Evolutionary conservation across 164 flowering plant species (phyloP).

Genomic region (Magnolia changhungtana): DNA sequence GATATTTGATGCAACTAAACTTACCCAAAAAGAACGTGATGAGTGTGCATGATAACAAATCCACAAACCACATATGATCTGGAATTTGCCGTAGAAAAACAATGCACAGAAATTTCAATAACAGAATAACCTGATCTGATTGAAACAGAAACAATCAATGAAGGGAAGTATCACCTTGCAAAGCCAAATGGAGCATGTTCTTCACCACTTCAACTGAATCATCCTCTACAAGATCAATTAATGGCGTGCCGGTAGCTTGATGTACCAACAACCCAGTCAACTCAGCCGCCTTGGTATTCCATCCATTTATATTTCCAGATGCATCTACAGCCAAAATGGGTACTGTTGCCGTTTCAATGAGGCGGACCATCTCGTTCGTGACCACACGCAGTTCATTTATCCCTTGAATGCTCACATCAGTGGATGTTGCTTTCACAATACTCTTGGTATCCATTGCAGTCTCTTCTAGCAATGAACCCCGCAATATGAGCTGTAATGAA

Average conservation of each 20-base stretch:
- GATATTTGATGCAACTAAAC: not conserved
- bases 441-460: constrained; percentile 32
- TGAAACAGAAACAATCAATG: not conserved
- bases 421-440: constrained; percentile 43
- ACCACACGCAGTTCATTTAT: constrained; percentile 50
- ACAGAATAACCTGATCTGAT: not conserved
- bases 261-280: constrained; percentile 54
- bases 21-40: not conserved
- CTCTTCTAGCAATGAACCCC: constrained; percentile 59
- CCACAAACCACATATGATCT: not conserved
- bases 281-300: constrained; percentile 73
- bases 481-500: constrained; percentile 77
- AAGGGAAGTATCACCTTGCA: constrained; percentile 46
- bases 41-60: not conserved
- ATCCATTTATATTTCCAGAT: constrained; percentile 56
- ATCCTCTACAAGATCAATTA: constrained; percentile 43
- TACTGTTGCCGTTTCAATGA: constrained; percentile 75
- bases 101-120: not conserved
- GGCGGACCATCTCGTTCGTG: constrained; percentile 73
- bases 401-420: constrained; percentile 33
- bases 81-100: not conserved
- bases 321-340: constrained; percentile 78
- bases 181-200: constrained; percentile 44
- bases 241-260: constrained; percentile 57
- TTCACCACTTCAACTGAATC: constrained; percentile 51